Percentiles rank a stretch among this genome's conserved stretches.
These are phyloP conservation scores for Hanseniaspora meyeri DNA, from an alignment of 805 yeast species.

Conservation along the genomic window DNA sequence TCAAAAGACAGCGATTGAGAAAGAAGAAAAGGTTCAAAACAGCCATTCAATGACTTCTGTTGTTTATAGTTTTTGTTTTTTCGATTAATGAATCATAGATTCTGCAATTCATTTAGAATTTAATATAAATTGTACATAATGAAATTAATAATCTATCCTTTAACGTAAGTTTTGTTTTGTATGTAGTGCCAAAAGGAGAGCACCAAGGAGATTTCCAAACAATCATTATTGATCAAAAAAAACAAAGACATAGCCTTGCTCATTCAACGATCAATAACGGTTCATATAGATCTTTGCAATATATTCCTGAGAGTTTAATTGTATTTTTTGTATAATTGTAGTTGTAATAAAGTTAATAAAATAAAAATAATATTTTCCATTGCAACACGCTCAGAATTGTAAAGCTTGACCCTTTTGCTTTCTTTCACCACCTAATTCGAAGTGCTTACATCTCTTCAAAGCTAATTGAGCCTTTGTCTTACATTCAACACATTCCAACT, in stretches of 20 bases:
- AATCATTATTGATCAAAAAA: not conserved
- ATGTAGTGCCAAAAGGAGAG: conserved; percentile 9
- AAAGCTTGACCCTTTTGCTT: conserved; percentile 99
- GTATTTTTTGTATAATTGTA: not conserved
- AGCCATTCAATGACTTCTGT: not conserved
- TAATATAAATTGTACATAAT: conserved; percentile 8
- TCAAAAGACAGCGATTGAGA: too few relatives aligned
- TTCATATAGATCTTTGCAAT: not conserved
- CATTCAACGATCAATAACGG: not conserved
- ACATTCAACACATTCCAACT: conserved; percentile 97
- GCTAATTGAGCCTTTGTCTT: conserved; percentile 97
- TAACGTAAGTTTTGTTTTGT: conserved; percentile 1
- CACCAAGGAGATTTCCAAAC: not conserved
- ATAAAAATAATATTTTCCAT: conserved; percentile 1
- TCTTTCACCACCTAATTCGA: conserved; percentile 99
- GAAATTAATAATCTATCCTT: conserved; percentile 10
- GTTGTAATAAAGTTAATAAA: not conserved
- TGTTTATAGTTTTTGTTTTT: not conserved
- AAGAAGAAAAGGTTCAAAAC: not conserved
- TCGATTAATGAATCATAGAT: conserved; percentile 12
- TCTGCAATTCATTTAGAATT: not conserved
- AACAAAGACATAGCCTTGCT: not conserved
- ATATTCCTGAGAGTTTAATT: not conserved
- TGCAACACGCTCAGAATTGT: conserved; percentile 63
- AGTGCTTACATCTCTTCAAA: conserved; percentile 99